Base-by-base conservation (phyloP, 2,329 filamentous ascomycete species). In the Mariannaea sp. region DNA sequence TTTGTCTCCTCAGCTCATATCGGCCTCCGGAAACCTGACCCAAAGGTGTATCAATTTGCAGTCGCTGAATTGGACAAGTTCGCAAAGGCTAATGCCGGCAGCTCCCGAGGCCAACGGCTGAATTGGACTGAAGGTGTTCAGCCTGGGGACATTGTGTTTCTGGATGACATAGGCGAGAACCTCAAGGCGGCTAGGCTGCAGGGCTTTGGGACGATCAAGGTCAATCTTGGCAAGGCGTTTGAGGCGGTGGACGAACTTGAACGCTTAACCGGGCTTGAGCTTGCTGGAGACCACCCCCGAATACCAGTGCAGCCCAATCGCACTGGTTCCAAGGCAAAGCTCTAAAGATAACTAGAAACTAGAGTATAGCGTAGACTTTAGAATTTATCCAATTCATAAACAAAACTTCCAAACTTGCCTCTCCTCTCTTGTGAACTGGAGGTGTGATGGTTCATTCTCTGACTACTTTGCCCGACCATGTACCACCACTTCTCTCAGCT, bases 91-190 rank as follows among this genome's bases (percentile, higher is more conserved):
- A 84, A 83, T 41, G 75, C 75, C 2, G 49, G 60, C 3, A 72
- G 73, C 13, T 49, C 65, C 2, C 70, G 75, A 57, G 77, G 75
- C 0, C 62, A 60, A 57, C 62, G 58, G 7, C 60, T 72, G 29
- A 79, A 78, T 4, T 81, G 80, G 76, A 71, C 70, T 13, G 72
- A 46, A 4, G 76, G 80, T 0, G 76, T 95, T 7, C 71, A 75
- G 50, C 75, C 87, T 0, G 75, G 75, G 1, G 90, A 97, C 49
- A 77, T 97, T 38, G 73, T 96, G 4, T 99, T 99, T 69, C 73
- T 97, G 43, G 94, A 97, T 70, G 92, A 97, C 65, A 96, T 99
- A 70, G 94, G 94, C 2, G 86, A 92, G 72, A 99, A 99, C 70
- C 72, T 97, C 53, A 94, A 92, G 77, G 87, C 81, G 38, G 94